Evolutionary conservation across 2,329 filamentous ascomycete genomes (phyloP).

Genomic region (Epichloe sylvatica): DNA sequence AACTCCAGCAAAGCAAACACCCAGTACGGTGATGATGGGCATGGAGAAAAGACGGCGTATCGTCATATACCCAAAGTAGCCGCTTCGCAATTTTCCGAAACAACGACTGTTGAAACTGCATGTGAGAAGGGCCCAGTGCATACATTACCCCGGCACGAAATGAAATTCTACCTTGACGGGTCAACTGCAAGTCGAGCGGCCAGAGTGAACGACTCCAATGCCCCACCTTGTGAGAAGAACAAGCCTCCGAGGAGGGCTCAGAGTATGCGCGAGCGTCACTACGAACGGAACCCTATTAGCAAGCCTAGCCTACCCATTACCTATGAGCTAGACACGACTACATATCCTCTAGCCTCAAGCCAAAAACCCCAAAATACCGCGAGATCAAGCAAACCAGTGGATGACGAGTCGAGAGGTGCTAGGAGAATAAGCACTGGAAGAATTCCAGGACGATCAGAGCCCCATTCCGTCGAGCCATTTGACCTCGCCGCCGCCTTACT

Average conservation of each 20-base stretch:
- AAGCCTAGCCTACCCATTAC: constrained; percentile 23
- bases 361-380: constrained; percentile 20
- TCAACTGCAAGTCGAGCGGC: constrained; percentile 10
- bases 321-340: constrained; percentile 18
- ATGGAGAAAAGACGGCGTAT: constrained; percentile 16
- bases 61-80: constrained; percentile 41
- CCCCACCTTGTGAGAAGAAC: constrained; percentile 21
- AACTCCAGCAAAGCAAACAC: constrained; percentile 7
- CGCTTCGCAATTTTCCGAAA: constrained; percentile 39
- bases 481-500: constrained; percentile 1
- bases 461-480: constrained; percentile 3
- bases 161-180: constrained; percentile 27
- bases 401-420: constrained; percentile 7
- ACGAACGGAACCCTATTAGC: constrained; percentile 30
- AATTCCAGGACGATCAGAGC: constrained; percentile 12
- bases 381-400: constrained; percentile 5
- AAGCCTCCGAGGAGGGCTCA: constrained; percentile 24
- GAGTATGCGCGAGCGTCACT: constrained; percentile 23
- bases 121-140: constrained; percentile 25
- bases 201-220: constrained; percentile 13
- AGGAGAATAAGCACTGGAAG: constrained; percentile 27
- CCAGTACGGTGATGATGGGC: constrained; percentile 7
- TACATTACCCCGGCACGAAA: constrained; percentile 28
- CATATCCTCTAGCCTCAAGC: constrained; percentile 8
- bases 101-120: constrained; percentile 32